Base-by-base conservation (phyloP, 208 protist species). In the Sergeia podlipaevii region DNA sequence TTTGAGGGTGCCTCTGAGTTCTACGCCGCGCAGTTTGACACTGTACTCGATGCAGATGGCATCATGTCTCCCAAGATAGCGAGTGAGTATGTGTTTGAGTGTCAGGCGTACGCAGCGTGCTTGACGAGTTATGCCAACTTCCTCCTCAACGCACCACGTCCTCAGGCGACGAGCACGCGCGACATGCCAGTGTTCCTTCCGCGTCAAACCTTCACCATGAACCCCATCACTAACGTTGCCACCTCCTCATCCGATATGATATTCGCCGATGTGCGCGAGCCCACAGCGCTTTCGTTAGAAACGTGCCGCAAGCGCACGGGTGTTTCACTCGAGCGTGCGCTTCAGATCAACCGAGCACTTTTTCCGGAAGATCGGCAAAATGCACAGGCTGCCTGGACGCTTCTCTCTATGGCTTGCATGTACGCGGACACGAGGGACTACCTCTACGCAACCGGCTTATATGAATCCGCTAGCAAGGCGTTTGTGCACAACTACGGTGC, bases 371-470 rank as follows among this genome's bases (percentile, higher is more conserved):
- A 65, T 23, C 70, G 71, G 26, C 51, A 85, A 44, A 91, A 95
- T 60, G 47, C 76, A 1, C 47, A 70, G 17, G 87, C 83, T 0
- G 72, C 71, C 4, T 77, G 70, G 62, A 84, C 69, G 41, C 68
- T 95, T 13, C 52, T 77, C 15, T 41, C 66, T 13, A 89, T 95
- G 83, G 87, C 80, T 6, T 86, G 75, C 51, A 68, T 88, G 50
- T 95, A 91, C 64, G 87, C 80, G n/a, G 87, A 95, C 62, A 89
- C 76, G 30, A 71, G 83, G 23, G 87, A 95, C 67, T 95, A 95
- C 64, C 60, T 95, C 13, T 91, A 95, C 58, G 83, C 87, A 4
- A 90, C 80, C 2, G 87, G 87, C 5, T 64, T 95, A 4, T 91
- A 90, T 61, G 75, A 85, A 38, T 74, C 71, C n/a, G 80, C 87